Evolutionary conservation across 306 rosid species (phyloP).

Genomic region (Ziziphus jujuba): DNA sequence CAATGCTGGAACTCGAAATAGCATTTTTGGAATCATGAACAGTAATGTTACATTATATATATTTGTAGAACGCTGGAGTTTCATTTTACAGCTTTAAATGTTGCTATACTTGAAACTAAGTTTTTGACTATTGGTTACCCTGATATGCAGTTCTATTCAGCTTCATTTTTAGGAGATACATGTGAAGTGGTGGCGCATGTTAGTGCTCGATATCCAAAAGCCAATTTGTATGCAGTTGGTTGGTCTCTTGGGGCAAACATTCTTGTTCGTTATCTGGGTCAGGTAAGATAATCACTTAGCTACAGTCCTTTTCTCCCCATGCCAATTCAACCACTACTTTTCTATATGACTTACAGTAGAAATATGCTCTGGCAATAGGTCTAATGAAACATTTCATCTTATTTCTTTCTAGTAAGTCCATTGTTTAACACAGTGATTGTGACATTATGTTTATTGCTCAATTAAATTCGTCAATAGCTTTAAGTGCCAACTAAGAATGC

Average conservation of each 20-base stretch:
- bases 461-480: neutral
- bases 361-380: neutral
- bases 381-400: neutral
- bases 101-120: slow-evolving; percentile 7
- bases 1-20: neutral
- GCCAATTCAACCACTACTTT: neutral
- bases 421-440: neutral
- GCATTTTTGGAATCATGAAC: neutral
- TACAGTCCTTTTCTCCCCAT: neutral
- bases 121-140: slow-evolving; percentile 33
- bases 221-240: slow-evolving; percentile 81
- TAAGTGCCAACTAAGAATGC: neutral
- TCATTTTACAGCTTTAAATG: neutral
- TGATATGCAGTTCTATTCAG: slow-evolving; percentile 92
- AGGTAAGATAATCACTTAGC: slow-evolving; percentile 41
- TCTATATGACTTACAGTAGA: neutral
- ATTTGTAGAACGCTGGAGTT: neutral
- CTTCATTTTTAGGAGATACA: slow-evolving; percentile 87
- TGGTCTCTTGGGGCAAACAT: slow-evolving; percentile 99
- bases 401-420: neutral
- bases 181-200: slow-evolving; percentile 78
- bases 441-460: neutral
- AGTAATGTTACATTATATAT: neutral
- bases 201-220: slow-evolving; percentile 55
- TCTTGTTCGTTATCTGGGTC: slow-evolving; percentile 88